Evolutionary conservation across 176 grass and related monocot genomes (phyloP).

Genomic region (Guadua angustifolia): DNA sequence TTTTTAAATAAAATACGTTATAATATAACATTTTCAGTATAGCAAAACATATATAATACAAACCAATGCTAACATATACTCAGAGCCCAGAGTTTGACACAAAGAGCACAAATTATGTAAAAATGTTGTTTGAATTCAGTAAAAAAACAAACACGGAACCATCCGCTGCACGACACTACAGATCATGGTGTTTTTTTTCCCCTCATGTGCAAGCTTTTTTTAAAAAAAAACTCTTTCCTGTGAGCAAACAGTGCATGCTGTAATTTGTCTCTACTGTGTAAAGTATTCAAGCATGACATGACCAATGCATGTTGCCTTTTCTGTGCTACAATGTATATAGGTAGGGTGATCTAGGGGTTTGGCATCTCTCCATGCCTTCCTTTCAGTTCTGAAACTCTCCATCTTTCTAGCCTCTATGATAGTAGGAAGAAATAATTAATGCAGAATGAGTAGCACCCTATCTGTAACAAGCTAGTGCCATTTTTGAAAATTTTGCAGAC

Average conservation of each 20-base stretch:
- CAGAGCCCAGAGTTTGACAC: not conserved
- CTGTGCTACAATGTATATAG: conserved; percentile 24
- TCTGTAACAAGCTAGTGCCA: not conserved
- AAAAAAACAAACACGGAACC: not conserved
- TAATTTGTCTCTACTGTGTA: conserved; percentile 52
- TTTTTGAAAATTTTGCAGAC: not conserved
- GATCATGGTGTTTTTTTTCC: not conserved
- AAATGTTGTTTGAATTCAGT: not conserved
- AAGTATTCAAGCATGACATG: conserved; percentile 46
- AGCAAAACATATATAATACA: not conserved
- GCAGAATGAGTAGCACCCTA: not conserved
- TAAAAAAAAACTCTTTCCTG: conserved; percentile 27
- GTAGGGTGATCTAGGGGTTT: conserved; percentile 5
- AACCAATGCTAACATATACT: not conserved
- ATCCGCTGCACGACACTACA: conserved; percentile 5
- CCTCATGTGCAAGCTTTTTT: conserved; percentile 34
- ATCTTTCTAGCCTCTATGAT: conserved; percentile 34
- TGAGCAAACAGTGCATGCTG: conserved; percentile 45
- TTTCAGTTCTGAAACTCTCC: conserved; percentile 19
- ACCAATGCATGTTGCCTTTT: conserved; percentile 46
- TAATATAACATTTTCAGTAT: not conserved
- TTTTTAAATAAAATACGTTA: not conserved
- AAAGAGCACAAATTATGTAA: not conserved
- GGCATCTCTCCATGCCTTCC: conserved; percentile 24
- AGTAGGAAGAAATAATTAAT: not conserved